Percentiles rank a stretch among this genome's conserved stretches.
phyloP scores from a whole-genome alignment of 2,329 filamentous ascomycete species.

The Penicillium nordicum region DNA sequence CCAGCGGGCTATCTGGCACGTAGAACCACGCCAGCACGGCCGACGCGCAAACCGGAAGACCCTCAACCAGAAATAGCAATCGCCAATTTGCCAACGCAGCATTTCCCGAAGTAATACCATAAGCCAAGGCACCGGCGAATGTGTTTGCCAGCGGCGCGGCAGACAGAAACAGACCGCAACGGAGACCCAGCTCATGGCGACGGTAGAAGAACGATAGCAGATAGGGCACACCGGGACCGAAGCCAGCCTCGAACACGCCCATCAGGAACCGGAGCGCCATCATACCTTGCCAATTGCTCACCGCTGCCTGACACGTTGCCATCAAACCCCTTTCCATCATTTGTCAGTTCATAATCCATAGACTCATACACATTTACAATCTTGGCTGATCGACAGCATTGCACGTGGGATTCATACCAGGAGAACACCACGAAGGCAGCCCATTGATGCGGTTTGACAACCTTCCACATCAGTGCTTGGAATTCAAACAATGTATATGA shows the following conservation, averaged over 20 bases:
- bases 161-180: constrained; percentile 54
- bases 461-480: constrained; percentile 46
- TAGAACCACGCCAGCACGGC: constrained; percentile 55
- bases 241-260: constrained; percentile 47
- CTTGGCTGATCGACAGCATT: constrained; percentile 16
- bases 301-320: constrained; percentile 47
- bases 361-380: constrained; percentile 14
- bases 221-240: constrained; percentile 48
- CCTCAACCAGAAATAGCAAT: constrained; percentile 63
- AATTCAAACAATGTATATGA: constrained; percentile 46
- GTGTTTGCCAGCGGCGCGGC: constrained; percentile 70
- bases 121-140: constrained; percentile 68
- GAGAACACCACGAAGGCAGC: constrained; percentile 42
- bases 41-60: constrained; percentile 56
- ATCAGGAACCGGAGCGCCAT: constrained; percentile 52
- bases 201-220: constrained; percentile 59
- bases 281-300: constrained; percentile 45
- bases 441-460: constrained; percentile 43
- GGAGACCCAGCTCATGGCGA: constrained; percentile 54
- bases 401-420: constrained; percentile 31
- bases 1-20: constrained; percentile 52
- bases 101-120: constrained; percentile 61
- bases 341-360: constrained; percentile 3
- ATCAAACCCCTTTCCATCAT: constrained; percentile 43
- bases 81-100: constrained; percentile 61